Conservation (phyloP, 768 basidiomycete genomes). For the Hypholoma fasciculare region DNA sequence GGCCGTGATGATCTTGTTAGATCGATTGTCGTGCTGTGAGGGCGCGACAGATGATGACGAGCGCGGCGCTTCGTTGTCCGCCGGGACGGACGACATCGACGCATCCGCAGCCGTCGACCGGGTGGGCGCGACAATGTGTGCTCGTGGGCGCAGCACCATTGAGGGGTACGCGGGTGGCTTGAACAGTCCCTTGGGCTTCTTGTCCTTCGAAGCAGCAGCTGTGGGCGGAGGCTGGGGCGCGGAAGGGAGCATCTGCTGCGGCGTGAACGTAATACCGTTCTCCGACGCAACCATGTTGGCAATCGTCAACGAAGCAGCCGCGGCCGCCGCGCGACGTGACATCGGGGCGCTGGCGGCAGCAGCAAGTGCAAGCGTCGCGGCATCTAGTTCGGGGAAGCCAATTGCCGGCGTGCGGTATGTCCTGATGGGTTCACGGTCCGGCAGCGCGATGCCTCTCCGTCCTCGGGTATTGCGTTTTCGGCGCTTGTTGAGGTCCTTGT, state of each 20-base stretch:
- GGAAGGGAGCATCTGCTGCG: constrained; percentile 37
- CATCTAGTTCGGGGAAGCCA: constrained; percentile 78
- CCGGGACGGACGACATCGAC: constrained; percentile 50
- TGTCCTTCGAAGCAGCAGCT: constrained; percentile 46
- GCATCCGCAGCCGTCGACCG: constrained; percentile 70
- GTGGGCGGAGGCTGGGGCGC: constrained; percentile 36
- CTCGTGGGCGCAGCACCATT: constrained; percentile 58
- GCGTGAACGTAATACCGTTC: constrained; percentile 68
- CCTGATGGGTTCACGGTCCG: constrained; percentile 90
- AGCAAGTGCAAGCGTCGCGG: constrained; percentile 66
- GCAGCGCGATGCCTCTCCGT: constrained; percentile 76
- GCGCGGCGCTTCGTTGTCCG: constrained; percentile 61
- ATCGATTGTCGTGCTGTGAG: constrained; percentile 45
- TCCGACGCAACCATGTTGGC: constrained; percentile 92
- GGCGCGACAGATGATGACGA: constrained; percentile 29
- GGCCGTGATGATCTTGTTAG: constrained; percentile 48
- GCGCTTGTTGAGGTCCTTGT: constrained; percentile 88
- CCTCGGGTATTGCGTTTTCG: constrained; percentile 84
- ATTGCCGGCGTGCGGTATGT: constrained; percentile 90
- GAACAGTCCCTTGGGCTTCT: constrained; percentile 71
- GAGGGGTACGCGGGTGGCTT: constrained; percentile 65
- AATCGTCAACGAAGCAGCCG: constrained; percentile 80
- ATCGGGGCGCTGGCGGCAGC: constrained; percentile 67
- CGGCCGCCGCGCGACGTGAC: constrained; percentile 82
- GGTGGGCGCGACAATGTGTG: constrained; percentile 59